phyloP scores from a whole-genome alignment of 495 filamentous ascomycete genomes.

The Talaromyces thailandensis region DNA sequence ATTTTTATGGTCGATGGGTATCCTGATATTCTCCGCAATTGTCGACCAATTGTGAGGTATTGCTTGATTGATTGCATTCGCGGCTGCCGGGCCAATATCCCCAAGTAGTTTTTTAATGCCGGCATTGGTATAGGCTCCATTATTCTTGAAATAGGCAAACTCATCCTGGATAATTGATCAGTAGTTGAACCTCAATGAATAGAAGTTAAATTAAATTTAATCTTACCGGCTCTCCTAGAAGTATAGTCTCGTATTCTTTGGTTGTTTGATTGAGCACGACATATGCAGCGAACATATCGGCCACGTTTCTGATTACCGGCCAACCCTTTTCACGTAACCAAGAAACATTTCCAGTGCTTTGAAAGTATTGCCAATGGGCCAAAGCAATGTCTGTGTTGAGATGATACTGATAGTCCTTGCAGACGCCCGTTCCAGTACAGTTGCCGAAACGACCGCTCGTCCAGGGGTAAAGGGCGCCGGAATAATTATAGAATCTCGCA shows the following conservation, averaged over 20 bases:
- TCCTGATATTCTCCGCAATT: constrained; percentile 3
- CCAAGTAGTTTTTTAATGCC: constrained; percentile 1
- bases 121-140: constrained; percentile 3
- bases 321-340: constrained; percentile 1
- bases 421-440: constrained; percentile 50
- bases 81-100: not conserved
- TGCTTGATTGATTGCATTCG: not conserved
- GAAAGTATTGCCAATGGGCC: constrained; percentile 4
- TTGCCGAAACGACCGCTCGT: constrained; percentile 50
- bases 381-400: constrained; percentile 14
- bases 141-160: constrained; percentile 4
- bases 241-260: not conserved
- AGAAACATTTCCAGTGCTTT: not conserved
- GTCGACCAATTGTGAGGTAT: constrained; percentile 2
- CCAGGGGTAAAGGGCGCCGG: constrained; percentile 46
- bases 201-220: too few relatives aligned
- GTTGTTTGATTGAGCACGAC: constrained; percentile 2
- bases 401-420: constrained; percentile 55
- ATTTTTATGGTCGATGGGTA: not conserved
- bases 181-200: too few relatives aligned
- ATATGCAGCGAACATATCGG: constrained; percentile 5
- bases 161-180: not conserved
- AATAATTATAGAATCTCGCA: constrained; percentile 32
- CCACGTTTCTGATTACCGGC: constrained; percentile 1
- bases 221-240: constrained; percentile 4